Percentiles rank a stretch among this genome's conserved stretches.
Evolutionary conservation across 2,329 filamentous ascomycete genomes (phyloP).

Genomic region (Penicillium polonicum): DNA sequence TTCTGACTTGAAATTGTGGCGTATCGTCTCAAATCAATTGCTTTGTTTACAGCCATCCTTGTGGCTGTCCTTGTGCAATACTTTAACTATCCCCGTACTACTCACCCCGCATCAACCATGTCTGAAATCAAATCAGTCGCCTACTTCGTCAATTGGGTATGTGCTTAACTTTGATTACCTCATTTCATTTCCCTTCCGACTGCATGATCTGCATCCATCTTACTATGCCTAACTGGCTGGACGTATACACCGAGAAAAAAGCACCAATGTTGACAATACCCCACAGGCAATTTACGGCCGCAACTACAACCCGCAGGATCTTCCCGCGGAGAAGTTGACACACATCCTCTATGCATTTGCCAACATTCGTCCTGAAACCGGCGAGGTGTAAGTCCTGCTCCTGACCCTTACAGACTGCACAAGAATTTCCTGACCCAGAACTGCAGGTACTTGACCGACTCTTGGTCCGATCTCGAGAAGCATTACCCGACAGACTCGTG

Average conservation of each 20-base stretch:
- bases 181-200: not conserved
- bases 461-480: slow-evolving; percentile 67
- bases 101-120: slow-evolving; percentile 21
- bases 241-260: not conserved
- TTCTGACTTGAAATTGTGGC: slow-evolving; percentile 14
- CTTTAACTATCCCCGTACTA: slow-evolving; percentile 8
- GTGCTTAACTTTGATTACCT: slow-evolving; percentile 3
- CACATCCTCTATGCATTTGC: slow-evolving; percentile 94
- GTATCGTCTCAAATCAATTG: slow-evolving; percentile 6
- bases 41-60: slow-evolving; percentile 13
- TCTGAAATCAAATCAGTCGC: slow-evolving; percentile 39
- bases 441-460: slow-evolving; percentile 58
- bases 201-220: not conserved
- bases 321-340: slow-evolving; percentile 77
- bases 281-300: slow-evolving; percentile 76
- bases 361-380: slow-evolving; percentile 71
- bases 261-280: not conserved
- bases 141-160: slow-evolving; percentile 49
- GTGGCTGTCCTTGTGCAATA: slow-evolving; percentile 20
- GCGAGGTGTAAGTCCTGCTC: slow-evolving; percentile 66
- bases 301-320: slow-evolving; percentile 77
- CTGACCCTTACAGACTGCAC: not conserved
- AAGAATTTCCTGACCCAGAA: not conserved
- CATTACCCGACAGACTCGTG: slow-evolving; percentile 66
- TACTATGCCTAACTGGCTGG: not conserved